phyloP scores from a whole-genome alignment of 805 yeast species.

The Schwanniomyces yamadae region DNA sequence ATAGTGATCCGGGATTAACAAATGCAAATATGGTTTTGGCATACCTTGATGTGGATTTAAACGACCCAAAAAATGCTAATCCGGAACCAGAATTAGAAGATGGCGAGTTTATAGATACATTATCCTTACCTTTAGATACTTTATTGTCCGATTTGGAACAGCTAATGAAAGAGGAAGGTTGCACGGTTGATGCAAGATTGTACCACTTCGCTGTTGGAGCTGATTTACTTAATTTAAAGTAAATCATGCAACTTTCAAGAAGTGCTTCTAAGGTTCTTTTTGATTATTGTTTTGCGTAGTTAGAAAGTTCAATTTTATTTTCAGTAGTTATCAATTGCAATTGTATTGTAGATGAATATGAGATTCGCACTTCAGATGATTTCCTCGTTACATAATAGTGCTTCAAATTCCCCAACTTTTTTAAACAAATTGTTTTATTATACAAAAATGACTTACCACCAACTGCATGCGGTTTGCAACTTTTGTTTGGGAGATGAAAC shows the following conservation, averaged over 20 bases:
- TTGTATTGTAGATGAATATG: too few relatives aligned
- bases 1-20: slow-evolving; percentile 81
- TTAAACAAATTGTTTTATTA: too few relatives aligned
- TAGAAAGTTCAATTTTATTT: too few relatives aligned
- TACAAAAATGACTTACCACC: too few relatives aligned
- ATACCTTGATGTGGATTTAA: slow-evolving; percentile 72
- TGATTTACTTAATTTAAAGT: too few relatives aligned
- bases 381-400: too few relatives aligned
- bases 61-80: slow-evolving; percentile 58
- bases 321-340: too few relatives aligned
- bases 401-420: too few relatives aligned
- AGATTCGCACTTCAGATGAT: too few relatives aligned
- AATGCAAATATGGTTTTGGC: slow-evolving; percentile 85
- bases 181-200: slow-evolving; percentile 80
- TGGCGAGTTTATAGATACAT: slow-evolving; percentile 89
- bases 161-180: slow-evolving; percentile 60
- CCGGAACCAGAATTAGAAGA: slow-evolving; percentile 83
- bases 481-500: slow-evolving; percentile 40
- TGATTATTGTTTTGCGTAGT: too few relatives aligned
- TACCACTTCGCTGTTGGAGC: slow-evolving; percentile 85
- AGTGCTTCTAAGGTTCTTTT: too few relatives aligned
- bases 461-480: slow-evolving; percentile 22
- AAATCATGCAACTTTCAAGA: too few relatives aligned
- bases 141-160: slow-evolving; percentile 55
- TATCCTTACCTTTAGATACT: slow-evolving; percentile 61